Evolutionary conservation across 805 yeast species (phyloP).

Genomic region (Schizosaccharomyces japonicus): DNA sequence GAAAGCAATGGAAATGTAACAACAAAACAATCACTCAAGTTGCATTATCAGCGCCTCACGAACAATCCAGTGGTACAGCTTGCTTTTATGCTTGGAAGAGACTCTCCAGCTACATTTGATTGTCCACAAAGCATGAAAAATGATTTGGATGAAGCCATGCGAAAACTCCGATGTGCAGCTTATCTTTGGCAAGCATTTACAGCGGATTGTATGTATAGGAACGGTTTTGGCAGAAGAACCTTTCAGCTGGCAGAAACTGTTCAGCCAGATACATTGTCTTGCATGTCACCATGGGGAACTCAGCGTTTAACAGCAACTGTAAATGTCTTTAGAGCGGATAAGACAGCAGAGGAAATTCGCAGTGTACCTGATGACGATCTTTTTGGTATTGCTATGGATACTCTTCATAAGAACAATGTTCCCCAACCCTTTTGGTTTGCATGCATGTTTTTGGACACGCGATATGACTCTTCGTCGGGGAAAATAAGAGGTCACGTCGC

Average conservation of each 20-base stretch:
- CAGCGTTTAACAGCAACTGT: constrained; percentile 42
- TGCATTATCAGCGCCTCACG: constrained; percentile 31
- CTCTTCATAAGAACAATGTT: constrained; percentile 19
- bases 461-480: constrained; percentile 40
- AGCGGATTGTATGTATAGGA: constrained; percentile 61
- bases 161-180: constrained; percentile 57
- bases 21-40: constrained; percentile 5
- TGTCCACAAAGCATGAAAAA: constrained; percentile 29
- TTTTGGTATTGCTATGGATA: constrained; percentile 44
- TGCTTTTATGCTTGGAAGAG: constrained; percentile 52
- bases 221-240: constrained; percentile 55
- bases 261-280: constrained; percentile 28
- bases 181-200: constrained; percentile 81
- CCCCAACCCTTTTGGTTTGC: constrained; percentile 24
- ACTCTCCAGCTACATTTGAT: constrained; percentile 49
- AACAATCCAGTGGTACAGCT: constrained; percentile 61
- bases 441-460: constrained; percentile 67
- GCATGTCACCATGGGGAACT: constrained; percentile 16
- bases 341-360: constrained; percentile 45
- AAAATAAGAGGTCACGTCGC: constrained; percentile 77
- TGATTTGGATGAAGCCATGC: constrained; percentile 42
- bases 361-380: constrained; percentile 75
- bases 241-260: constrained; percentile 54
- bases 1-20: constrained; percentile 11
- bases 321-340: constrained; percentile 48